Base-by-base conservation (phyloP, 257 asterid genomes). In the Linaria vulgaris region DNA sequence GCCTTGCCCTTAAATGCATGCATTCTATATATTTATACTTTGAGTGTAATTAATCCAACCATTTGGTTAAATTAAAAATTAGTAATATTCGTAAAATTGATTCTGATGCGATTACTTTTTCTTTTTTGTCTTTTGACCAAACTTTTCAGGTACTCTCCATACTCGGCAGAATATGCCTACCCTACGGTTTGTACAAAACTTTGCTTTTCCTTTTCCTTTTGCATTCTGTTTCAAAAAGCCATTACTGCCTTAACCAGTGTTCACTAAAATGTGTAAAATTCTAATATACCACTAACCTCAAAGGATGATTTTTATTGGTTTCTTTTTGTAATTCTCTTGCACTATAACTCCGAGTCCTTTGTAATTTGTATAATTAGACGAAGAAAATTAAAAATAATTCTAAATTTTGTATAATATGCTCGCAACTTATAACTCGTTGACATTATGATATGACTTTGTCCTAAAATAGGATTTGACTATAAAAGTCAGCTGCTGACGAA, bases 111-210 rank as follows among this genome's bases (percentile, higher is more conserved):
- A 21, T 66, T 52, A 34, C 53, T 60, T 51, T 41, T 19, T 15
- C n/a, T 60, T 43, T 15, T 54, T 52, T 44, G 68, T 49, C 37
- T 52, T 63, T 65, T n/a, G n/a, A n/a, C n/a, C n/a, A n/a, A n/a
- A 22, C 21, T 51, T 37, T 43, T 61, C 94, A 92, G 98, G 96
- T 92, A 83, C 85, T 83, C 96, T 61, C 84, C 97, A 16, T 89
- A 81, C 85, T 83, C 94, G 25, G 78, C 83, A 20, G 94, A 85
- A 64, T 85, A 80, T 67, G 63, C 85, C 15, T 83, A 80, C 69
- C 97, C 97, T 57, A 77, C 97, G 95, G 98, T 92, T 71, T 71
- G 94, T 78, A 46, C 76, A 54, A 8, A 22, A 6, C 72, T 71
- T 71, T 43, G 37, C 37, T 44, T 10, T 54, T 27, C 31, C 17